A percentile compares a stretch with the other conserved stretches of the same genome.
Conservation (phyloP, 768 basidiomycete genomes). For the Termitomyces sp. region DNA sequence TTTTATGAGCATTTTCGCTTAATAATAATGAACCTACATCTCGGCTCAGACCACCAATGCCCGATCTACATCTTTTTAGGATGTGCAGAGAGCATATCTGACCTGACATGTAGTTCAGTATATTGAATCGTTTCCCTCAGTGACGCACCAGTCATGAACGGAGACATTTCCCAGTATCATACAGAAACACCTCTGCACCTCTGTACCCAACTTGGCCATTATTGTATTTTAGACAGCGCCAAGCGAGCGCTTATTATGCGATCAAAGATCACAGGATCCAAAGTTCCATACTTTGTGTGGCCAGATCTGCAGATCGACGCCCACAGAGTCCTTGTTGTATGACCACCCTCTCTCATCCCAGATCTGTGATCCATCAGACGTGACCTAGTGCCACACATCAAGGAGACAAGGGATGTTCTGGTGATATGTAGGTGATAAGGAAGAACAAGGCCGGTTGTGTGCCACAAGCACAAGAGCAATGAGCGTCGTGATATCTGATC, state of each 20-base stretch:
- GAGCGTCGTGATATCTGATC: not conserved
- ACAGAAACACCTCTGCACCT: not conserved
- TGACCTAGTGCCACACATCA: not conserved
- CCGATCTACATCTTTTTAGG: not conserved
- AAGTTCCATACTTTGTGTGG: conserved; percentile 2
- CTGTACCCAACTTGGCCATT: conserved; percentile 2
- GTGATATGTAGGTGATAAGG: not conserved
- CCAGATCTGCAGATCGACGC: conserved; percentile 10
- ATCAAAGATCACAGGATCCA: conserved; percentile 11
- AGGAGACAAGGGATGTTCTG: not conserved
- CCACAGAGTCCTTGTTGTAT: conserved; percentile 8
- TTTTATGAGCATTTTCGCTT: conserved; percentile 6
- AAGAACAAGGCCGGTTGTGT: not conserved
- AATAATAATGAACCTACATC: conserved; percentile 3
- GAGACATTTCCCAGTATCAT: not conserved
- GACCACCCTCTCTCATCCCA: not conserved
- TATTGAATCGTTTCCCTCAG: too few relatives aligned
- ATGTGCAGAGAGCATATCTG: not conserved
- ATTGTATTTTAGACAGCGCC: conserved; percentile 8
- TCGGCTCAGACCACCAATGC: not conserved
- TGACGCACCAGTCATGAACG: not conserved
- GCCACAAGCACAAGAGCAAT: not conserved
- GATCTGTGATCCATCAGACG: conserved; percentile 6
- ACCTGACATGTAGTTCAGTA: not conserved
- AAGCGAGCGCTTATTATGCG: conserved; percentile 7